phyloP scores from a whole-genome alignment of 805 yeast species.

The Nakazawaea peltata region DNA sequence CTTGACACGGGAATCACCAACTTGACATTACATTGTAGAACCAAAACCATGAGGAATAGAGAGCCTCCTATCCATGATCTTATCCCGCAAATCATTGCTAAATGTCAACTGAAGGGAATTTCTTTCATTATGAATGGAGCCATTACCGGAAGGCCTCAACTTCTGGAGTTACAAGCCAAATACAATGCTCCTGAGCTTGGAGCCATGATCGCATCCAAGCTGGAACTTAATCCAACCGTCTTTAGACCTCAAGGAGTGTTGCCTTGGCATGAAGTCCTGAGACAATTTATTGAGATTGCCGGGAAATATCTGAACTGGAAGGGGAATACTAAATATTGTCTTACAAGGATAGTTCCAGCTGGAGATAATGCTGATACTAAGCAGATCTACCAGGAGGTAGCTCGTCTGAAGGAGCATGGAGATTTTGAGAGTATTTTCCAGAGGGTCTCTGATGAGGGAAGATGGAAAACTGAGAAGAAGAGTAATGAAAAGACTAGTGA shows the following conservation, averaged over 20 bases:
- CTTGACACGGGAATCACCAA: conserved; percentile 77
- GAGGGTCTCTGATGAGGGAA: conserved; percentile 14
- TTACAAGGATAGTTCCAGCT: conserved; percentile 65
- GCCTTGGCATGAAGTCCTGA: conserved; percentile 47
- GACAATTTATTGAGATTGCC: conserved; percentile 51
- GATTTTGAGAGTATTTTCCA: conserved; percentile 35
- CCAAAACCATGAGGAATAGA: conserved; percentile 80
- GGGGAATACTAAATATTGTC: conserved; percentile 75
- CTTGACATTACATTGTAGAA: conserved; percentile 88
- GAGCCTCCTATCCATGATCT: conserved; percentile 73
- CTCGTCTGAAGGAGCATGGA: conserved; percentile 46
- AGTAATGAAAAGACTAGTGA: no score
- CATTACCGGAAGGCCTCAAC: conserved; percentile 47
- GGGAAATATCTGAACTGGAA: conserved; percentile 48
- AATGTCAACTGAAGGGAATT: conserved; percentile 56
- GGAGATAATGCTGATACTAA: conserved; percentile 17
- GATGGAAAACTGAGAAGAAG: background rate
- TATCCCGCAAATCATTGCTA: conserved; percentile 48
- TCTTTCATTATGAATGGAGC: conserved; percentile 81
- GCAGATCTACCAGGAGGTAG: conserved; percentile 46
- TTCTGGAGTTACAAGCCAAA: conserved; percentile 36
- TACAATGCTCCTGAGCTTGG: conserved; percentile 59
- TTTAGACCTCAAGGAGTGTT: conserved; percentile 39
- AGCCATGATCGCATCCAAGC: conserved; percentile 89
- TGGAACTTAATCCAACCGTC: conserved; percentile 80